These are phyloP conservation scores for Trichoderma parareesei DNA, from an alignment of 495 filamentous ascomycete genomes.

Conservation along the genomic window DNA sequence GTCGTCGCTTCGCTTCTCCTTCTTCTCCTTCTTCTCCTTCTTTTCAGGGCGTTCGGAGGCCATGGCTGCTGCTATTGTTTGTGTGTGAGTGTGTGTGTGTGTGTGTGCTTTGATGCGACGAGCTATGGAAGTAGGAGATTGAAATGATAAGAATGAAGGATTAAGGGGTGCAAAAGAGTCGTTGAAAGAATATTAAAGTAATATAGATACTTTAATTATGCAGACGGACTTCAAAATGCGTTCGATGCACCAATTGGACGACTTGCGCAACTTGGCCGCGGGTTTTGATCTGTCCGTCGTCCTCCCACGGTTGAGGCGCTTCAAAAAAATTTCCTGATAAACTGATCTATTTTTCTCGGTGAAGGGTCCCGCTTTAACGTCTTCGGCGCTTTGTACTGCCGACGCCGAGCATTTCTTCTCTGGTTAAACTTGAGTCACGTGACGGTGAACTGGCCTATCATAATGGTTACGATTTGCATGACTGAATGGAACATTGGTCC, in stretches of 20 bases:
- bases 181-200: neutral
- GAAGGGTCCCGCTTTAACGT: neutral
- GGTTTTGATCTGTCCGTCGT: slow-evolving; percentile 5
- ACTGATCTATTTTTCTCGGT: neutral
- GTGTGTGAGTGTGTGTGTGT: neutral
- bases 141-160: neutral
- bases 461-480: neutral
- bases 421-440: neutral
- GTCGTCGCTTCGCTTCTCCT: slow-evolving; percentile 71
- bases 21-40: slow-evolving; percentile 65
- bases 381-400: slow-evolving; percentile 5
- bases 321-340: slow-evolving; percentile 8
- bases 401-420: neutral
- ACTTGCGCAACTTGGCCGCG: slow-evolving; percentile 9
- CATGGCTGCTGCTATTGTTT: slow-evolving; percentile 7
- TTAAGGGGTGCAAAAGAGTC: neutral
- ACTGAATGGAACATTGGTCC: neutral
- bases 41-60: slow-evolving; percentile 37
- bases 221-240: neutral
- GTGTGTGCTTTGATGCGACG: too few species aligned
- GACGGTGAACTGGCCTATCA: neutral
- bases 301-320: slow-evolving; percentile 6
- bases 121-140: neutral
- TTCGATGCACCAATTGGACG: neutral
- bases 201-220: neutral